A percentile compares a stretch with the other conserved stretches of the same genome.
These are phyloP conservation scores for Rubus idaeus DNA, from an alignment of 306 rosid genomes.

Conservation along the genomic window DNA sequence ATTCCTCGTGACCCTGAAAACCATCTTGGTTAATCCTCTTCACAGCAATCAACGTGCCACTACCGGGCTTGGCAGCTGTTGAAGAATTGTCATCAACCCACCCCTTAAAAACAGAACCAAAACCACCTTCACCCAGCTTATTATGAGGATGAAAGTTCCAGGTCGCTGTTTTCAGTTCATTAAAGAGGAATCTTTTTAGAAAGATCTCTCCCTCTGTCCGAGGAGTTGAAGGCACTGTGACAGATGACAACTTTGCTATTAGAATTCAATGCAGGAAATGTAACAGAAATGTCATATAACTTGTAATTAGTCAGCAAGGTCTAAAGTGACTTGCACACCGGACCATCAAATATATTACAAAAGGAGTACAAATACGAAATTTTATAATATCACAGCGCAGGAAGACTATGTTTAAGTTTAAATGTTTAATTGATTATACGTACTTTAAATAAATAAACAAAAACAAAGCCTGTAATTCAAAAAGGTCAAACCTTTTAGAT, in stretches of 20 bases:
- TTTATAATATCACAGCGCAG: too few relatives aligned
- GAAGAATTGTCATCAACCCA: slow-evolving; percentile 83
- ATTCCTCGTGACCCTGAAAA: slow-evolving; percentile 85
- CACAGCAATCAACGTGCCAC: slow-evolving; percentile 79
- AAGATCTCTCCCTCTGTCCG: slow-evolving; percentile 84
- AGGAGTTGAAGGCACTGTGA: slow-evolving; percentile 61
- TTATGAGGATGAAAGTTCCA: slow-evolving; percentile 93
- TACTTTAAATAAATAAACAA: too few relatives aligned
- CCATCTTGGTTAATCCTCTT: slow-evolving; percentile 92
- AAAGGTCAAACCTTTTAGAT: too few relatives aligned
- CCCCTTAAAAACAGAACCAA: slow-evolving; percentile 84
- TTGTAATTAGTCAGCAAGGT: background rate
- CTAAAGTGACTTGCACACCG: too few relatives aligned
- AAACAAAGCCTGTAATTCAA: too few relatives aligned
- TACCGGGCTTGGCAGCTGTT: slow-evolving; percentile 72
- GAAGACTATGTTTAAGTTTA: too few relatives aligned
- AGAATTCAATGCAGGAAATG: slow-evolving; percentile 26
- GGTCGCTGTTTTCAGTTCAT: slow-evolving; percentile 74
- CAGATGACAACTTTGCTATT: slow-evolving; percentile 48
- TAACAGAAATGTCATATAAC: background rate
- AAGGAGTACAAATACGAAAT: too few relatives aligned
- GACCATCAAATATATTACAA: too few relatives aligned
- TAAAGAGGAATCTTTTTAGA: slow-evolving; percentile 67
- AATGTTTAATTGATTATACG: too few relatives aligned
- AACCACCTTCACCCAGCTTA: slow-evolving; percentile 93